Evolutionary conservation across 495 filamentous ascomycete genomes (phyloP).

Genomic region (Lasiosphaeria hispida): DNA sequence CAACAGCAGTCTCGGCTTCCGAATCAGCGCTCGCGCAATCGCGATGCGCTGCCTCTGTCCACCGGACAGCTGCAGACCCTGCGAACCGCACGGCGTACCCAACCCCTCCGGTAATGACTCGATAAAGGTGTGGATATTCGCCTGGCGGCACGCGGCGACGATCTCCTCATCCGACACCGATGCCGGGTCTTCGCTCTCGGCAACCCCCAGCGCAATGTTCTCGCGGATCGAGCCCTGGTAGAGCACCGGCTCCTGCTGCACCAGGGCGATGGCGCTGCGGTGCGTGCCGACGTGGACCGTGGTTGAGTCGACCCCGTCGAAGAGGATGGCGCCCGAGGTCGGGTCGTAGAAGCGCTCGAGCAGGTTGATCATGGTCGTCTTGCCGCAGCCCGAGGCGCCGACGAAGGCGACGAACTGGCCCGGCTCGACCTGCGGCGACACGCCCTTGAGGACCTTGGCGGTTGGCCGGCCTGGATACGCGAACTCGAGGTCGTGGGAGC

Average conservation of each 20-base stretch:
- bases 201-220: constrained; percentile 54
- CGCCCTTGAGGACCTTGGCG: constrained; percentile 50
- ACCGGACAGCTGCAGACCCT: constrained; percentile 64
- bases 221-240: constrained; percentile 55
- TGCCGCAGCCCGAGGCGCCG: constrained; percentile 42
- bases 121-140: constrained; percentile 62
- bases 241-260: constrained; percentile 38
- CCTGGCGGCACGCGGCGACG: constrained; percentile 53
- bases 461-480: constrained; percentile 49
- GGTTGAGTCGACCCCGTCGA: constrained; percentile 45
- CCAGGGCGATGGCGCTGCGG: constrained; percentile 35
- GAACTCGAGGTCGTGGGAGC: constrained; percentile 52
- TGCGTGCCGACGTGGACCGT: constrained; percentile 39
- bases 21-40: constrained; percentile 71
- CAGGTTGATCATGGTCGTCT: constrained; percentile 45
- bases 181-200: constrained; percentile 11
- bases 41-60: constrained; percentile 75
- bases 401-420: constrained; percentile 70
- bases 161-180: constrained; percentile 45
- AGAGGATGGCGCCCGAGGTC: constrained; percentile 49
- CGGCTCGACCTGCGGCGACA: constrained; percentile 61
- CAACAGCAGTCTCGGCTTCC: constrained; percentile 65
- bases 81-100: constrained; percentile 56
- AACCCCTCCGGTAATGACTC: constrained; percentile 57
- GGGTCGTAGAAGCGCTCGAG: constrained; percentile 63